phyloP scores from a whole-genome alignment of 345 rosid species.

The Hibiscus syriacus region DNA sequence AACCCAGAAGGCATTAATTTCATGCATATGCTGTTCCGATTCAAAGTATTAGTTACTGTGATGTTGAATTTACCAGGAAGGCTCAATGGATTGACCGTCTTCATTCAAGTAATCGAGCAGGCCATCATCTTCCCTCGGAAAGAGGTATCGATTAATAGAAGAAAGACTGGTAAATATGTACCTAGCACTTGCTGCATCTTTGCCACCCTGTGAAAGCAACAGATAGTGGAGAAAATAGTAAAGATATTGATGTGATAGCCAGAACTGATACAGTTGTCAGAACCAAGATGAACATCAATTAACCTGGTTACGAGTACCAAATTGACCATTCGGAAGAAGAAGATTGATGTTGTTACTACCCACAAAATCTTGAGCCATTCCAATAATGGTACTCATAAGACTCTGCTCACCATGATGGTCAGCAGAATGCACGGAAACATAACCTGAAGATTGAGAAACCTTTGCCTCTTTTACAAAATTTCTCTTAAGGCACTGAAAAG shows the following conservation, averaged over 20 bases:
- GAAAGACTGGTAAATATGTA: slow-evolving; percentile 71
- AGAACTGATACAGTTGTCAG: neutral
- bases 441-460: slow-evolving; percentile 80
- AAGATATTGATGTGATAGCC: neutral
- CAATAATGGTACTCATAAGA: slow-evolving; percentile 71
- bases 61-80: slow-evolving; percentile 50
- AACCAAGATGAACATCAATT: slow-evolving; percentile 11
- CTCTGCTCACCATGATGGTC: slow-evolving; percentile 97
- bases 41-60: neutral
- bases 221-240: neutral
- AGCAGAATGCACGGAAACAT: slow-evolving; percentile 82
- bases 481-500: slow-evolving; percentile 79
- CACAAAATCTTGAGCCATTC: slow-evolving; percentile 94
- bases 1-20: neutral
- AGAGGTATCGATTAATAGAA: slow-evolving; percentile 64
- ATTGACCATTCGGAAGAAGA: slow-evolving; percentile 72
- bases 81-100: slow-evolving; percentile 87
- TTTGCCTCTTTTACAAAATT: slow-evolving; percentile 66
- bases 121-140: slow-evolving; percentile 80
- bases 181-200: slow-evolving; percentile 92
- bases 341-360: slow-evolving; percentile 96
- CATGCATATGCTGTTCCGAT: neutral
- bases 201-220: slow-evolving; percentile 67
- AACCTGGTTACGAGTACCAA: slow-evolving; percentile 77
- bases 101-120: slow-evolving; percentile 82